These are phyloP conservation scores for Moelleriella libera DNA, from an alignment of 2,329 filamentous ascomycete species.

Conservation along the genomic window DNA sequence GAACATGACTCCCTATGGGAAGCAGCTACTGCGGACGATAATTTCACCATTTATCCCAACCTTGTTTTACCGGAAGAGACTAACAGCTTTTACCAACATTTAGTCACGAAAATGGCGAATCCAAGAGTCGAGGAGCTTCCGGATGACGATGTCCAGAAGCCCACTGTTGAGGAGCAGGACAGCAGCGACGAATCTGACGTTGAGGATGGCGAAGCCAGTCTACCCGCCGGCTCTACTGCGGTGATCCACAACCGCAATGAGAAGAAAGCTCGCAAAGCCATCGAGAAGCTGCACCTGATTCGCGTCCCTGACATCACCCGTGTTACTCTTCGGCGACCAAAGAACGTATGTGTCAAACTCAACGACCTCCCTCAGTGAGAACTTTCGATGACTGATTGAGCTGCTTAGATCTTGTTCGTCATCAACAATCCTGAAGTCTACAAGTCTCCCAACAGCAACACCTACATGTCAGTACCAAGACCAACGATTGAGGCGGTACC, in stretches of 20 bases:
- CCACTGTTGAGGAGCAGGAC: conserved; percentile 60
- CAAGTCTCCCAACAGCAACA: conserved; percentile 98
- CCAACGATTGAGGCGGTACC: not conserved
- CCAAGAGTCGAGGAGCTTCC: conserved; percentile 95
- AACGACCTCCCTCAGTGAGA: not conserved
- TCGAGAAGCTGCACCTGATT: conserved; percentile 95
- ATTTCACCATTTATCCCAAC: too few relatives aligned
- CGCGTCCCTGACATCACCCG: conserved; percentile 94
- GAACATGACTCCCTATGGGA: too few relatives aligned
- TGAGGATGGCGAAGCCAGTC: conserved; percentile 66
- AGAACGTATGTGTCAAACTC: conserved; percentile 65
- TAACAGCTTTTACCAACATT: conserved; percentile 3
- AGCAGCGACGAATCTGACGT: conserved; percentile 64
- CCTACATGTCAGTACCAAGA: conserved; percentile 72
- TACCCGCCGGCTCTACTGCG: conserved; percentile 73
- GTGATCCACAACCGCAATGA: conserved; percentile 97
- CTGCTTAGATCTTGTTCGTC: conserved; percentile 82
- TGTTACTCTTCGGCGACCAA: conserved; percentile 93
- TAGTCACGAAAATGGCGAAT: conserved; percentile 67
- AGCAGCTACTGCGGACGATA: too few relatives aligned
- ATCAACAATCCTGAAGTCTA: conserved; percentile 99
- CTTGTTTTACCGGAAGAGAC: not conserved
- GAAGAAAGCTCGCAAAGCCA: conserved; percentile 99
- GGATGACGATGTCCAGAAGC: conserved; percentile 79
- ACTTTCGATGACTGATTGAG: conserved; percentile 9